Conservation (phyloP, 352 stramenopile genomes). For the Phytophthora palmivora region DNA sequence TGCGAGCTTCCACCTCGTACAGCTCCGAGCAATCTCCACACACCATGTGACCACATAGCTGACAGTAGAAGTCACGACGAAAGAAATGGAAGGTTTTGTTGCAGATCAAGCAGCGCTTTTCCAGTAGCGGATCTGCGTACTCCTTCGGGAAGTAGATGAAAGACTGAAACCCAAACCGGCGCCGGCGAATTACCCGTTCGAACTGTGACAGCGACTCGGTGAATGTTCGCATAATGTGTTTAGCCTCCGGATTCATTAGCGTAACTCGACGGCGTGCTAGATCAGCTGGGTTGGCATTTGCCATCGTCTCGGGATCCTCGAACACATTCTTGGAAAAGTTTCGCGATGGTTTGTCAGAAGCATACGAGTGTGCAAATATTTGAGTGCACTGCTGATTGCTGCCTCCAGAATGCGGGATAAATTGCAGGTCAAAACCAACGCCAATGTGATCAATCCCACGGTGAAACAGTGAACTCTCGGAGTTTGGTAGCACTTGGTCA, state of each 20-base stretch:
- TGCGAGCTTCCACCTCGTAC: slow-evolving; percentile 56
- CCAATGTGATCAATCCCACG: slow-evolving; percentile 51
- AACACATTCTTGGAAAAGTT: slow-evolving; percentile 27
- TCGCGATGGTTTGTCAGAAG: slow-evolving; percentile 40
- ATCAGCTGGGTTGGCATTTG: slow-evolving; percentile 25
- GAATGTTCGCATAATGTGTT: slow-evolving; percentile 49
- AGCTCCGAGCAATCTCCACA: slow-evolving; percentile 54
- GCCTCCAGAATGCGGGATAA: slow-evolving; percentile 30
- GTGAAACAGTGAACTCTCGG: slow-evolving; percentile 46
- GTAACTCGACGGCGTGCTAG: slow-evolving; percentile 38
- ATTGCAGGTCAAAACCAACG: slow-evolving; percentile 57
- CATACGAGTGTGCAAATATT: slow-evolving; percentile 53
- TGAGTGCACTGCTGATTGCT: slow-evolving; percentile 46
- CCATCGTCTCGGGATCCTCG: slow-evolving; percentile 5
- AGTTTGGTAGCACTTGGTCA: slow-evolving; percentile 46
- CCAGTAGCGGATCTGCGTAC: slow-evolving; percentile 31
- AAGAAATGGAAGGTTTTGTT: slow-evolving; percentile 57
- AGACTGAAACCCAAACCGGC: slow-evolving; percentile 71
- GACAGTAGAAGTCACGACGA: slow-evolving; percentile 57
- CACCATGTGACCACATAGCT: slow-evolving; percentile 61
- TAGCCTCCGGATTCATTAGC: slow-evolving; percentile 60
- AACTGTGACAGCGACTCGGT: slow-evolving; percentile 60
- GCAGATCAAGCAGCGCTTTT: slow-evolving; percentile 58
- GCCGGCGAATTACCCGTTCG: slow-evolving; percentile 64
- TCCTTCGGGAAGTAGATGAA: slow-evolving; percentile 69